These are phyloP conservation scores for Metarhizium humberi DNA, from an alignment of 2,329 filamentous ascomycete genomes.

Conservation along the genomic window DNA sequence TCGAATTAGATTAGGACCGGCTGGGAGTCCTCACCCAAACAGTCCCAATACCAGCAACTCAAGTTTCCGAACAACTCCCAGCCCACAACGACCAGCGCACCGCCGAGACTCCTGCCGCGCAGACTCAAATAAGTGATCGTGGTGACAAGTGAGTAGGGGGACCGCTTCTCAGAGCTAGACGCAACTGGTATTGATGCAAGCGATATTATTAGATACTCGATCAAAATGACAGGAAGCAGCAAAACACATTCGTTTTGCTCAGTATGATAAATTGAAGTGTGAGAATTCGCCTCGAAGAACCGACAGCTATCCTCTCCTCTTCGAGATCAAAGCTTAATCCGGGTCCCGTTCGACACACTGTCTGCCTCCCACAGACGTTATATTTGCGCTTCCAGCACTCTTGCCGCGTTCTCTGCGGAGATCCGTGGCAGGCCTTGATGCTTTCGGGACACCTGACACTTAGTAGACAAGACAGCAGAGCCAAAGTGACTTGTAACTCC, in stretches of 20 bases:
- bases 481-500: background rate
- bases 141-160: background rate
- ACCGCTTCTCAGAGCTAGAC: background rate
- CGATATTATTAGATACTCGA: background rate
- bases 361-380: background rate
- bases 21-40: conserved; percentile 25
- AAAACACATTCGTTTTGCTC: background rate
- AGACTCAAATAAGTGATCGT: background rate
- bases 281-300: background rate
- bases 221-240: background rate
- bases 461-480: background rate
- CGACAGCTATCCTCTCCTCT: background rate
- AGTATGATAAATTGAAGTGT: background rate
- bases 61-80: background rate
- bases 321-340: background rate
- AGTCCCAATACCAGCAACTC: conserved; percentile 17
- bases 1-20: conserved; percentile 17
- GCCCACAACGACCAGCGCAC: background rate
- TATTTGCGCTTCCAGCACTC: background rate
- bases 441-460: background rate
- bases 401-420: background rate
- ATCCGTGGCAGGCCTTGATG: background rate
- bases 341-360: background rate
- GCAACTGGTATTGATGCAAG: background rate
- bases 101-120: background rate